Conservation (phyloP, 23 red algal species). For the Chondrus crispus region DNA sequence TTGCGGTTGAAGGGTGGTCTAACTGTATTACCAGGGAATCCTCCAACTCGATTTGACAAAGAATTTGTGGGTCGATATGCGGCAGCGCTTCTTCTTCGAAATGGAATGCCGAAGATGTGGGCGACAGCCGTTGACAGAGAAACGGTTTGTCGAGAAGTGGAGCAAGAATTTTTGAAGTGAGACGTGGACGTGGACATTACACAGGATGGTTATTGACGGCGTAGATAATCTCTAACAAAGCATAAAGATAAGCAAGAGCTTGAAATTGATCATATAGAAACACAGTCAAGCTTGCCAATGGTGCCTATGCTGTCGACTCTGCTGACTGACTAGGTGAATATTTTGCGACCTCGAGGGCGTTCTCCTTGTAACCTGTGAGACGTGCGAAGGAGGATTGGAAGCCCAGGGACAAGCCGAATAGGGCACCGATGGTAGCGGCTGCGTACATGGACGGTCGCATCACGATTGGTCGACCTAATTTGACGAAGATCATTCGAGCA, state of each 20-base stretch:
- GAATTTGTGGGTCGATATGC: slow-evolving; percentile 38
- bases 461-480: slow-evolving; percentile 45
- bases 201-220: background rate
- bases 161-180: slow-evolving; percentile 47
- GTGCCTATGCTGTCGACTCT: background rate
- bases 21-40: slow-evolving; percentile 30
- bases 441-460: slow-evolving; percentile 64
- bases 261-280: background rate
- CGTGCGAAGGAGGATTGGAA: slow-evolving; percentile 47
- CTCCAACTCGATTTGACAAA: background rate
- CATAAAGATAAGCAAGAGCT: no score
- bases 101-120: slow-evolving; percentile 44
- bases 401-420: slow-evolving; percentile 43
- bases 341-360: slow-evolving; percentile 31
- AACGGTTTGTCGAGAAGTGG: slow-evolving; percentile 48
- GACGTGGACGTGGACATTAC: no score
- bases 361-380: slow-evolving; percentile 48
- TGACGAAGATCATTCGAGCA: background rate
- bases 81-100: slow-evolving; percentile 12
- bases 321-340: background rate
- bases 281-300: background rate
- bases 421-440: slow-evolving; percentile 12
- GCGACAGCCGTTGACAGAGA: slow-evolving; percentile 24
- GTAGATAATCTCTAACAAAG: no score
- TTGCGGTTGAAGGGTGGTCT: slow-evolving; percentile 41